These are phyloP conservation scores for Cyberlindnera petersonii DNA, from an alignment of 805 yeast genomes.

Conservation along the genomic window DNA sequence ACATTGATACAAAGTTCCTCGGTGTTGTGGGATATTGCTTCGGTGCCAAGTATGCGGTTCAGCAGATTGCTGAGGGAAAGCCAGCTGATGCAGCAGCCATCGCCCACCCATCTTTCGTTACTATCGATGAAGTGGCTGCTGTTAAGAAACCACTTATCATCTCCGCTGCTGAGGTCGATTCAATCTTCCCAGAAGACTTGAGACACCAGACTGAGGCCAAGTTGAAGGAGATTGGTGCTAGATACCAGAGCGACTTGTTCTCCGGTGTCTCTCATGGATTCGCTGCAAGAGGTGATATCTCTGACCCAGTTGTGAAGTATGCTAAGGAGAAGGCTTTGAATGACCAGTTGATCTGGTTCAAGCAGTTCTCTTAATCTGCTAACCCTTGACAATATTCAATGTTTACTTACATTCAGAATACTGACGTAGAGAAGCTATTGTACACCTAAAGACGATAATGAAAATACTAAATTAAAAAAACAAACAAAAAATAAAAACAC, in stretches of 20 bases:
- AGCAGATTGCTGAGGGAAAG: constrained; percentile 39
- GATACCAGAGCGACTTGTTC: constrained; percentile 59
- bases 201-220: constrained; percentile 59
- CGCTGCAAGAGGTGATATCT: constrained; percentile 71
- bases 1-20: constrained; percentile 43
- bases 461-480: no score
- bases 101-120: constrained; percentile 81
- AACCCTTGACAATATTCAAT: neutral
- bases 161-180: constrained; percentile 72
- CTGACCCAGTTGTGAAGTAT: constrained; percentile 47
- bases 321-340: constrained; percentile 63
- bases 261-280: constrained; percentile 72
- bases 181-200: constrained; percentile 56
- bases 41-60: constrained; percentile 71
- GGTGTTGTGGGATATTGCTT: constrained; percentile 76
- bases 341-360: constrained; percentile 33
- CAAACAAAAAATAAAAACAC: no score
- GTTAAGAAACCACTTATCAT: constrained; percentile 54
- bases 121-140: constrained; percentile 58
- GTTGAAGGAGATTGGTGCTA: constrained; percentile 48
- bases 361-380: constrained; percentile 2
- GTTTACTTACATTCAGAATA: neutral
- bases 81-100: constrained; percentile 58
- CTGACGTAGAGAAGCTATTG: no score
- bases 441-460: no score